Evolutionary conservation across 2,329 filamentous ascomycete species (phyloP).

Genomic region (Fragosphaeria purpurea): DNA sequence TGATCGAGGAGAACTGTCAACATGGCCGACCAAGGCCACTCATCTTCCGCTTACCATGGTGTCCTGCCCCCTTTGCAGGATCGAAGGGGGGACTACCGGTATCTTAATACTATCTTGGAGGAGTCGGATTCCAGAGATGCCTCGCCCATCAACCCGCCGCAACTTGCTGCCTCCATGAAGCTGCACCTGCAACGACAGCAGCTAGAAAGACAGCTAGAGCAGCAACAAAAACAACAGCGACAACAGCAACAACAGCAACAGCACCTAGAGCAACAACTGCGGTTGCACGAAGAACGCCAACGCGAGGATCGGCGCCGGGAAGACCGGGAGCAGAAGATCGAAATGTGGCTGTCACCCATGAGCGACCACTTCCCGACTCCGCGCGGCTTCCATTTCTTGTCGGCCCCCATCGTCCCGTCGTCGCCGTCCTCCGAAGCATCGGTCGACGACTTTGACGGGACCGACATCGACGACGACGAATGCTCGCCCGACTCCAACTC

Average conservation of each 20-base stretch:
- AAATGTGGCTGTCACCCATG: conserved; percentile 48
- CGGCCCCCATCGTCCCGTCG: conserved; percentile 51
- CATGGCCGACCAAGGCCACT: conserved; percentile 38
- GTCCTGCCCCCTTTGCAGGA: conserved; percentile 44
- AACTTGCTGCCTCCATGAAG: conserved; percentile 1
- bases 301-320: conserved; percentile 18
- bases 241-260: neutral
- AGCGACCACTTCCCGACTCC: conserved; percentile 63
- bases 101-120: conserved; percentile 58
- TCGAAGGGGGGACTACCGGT: conserved; percentile 37
- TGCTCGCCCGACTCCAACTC: conserved; percentile 22
- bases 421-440: conserved; percentile 45
- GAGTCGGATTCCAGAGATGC: conserved; percentile 18
- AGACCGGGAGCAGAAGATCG: conserved; percentile 36
- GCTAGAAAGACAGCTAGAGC: neutral
- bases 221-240: neutral
- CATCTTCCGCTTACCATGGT: conserved; percentile 30
- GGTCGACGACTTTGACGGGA: conserved; percentile 29
- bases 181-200: conserved; percentile 1
- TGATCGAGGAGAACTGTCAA: conserved; percentile 13
- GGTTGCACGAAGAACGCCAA: conserved; percentile 4
- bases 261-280: conserved; percentile 26
- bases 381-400: conserved; percentile 54
- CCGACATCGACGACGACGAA: conserved; percentile 16
- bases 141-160: conserved; percentile 3